Percentiles rank a stretch among this genome's conserved stretches.
Conservation (phyloP, 257 asterid species). For the Misopates orontium region DNA sequence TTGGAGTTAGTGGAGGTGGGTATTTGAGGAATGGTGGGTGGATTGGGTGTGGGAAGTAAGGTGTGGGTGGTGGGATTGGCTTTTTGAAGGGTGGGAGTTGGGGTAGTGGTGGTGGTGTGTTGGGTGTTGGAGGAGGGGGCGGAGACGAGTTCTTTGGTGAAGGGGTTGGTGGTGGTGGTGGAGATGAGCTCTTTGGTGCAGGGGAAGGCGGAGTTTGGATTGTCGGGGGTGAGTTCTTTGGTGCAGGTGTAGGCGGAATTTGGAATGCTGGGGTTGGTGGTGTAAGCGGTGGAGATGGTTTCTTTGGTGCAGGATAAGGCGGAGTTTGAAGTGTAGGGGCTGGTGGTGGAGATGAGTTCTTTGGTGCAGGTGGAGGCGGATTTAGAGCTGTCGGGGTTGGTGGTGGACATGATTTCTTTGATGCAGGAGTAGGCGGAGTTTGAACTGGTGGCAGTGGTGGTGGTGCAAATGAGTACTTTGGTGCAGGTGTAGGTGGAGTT, state of each 20-base stretch:
- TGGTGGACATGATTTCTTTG: conserved; percentile 20
- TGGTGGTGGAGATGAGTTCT: conserved; percentile 19
- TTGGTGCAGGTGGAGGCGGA: neutral
- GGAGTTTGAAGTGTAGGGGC: neutral
- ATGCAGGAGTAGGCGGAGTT: conserved; percentile 18
- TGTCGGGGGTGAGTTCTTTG: conserved; percentile 14
- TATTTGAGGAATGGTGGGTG: too few species aligned
- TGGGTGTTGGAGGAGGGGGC: neutral
- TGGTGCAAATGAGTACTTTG: neutral
- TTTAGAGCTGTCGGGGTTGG: conserved; percentile 13
- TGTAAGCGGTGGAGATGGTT: conserved; percentile 3
- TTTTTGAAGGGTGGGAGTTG: neutral
- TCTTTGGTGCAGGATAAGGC: neutral
- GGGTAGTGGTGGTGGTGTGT: conserved; percentile 28
- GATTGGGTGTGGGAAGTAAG: too few species aligned
- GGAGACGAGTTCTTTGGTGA: neutral
- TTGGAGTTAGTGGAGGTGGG: neutral
- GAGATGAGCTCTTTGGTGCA: neutral
- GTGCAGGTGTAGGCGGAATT: conserved; percentile 12
- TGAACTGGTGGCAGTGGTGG: conserved; percentile 26
- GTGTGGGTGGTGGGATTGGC: neutral
- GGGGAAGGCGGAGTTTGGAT: too few species aligned
- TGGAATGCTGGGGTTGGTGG: conserved; percentile 5
- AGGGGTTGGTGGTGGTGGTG: conserved; percentile 5
- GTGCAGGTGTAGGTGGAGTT: neutral